Conservation (phyloP, 306 rosid species). For the Vigna angularis region DNA sequence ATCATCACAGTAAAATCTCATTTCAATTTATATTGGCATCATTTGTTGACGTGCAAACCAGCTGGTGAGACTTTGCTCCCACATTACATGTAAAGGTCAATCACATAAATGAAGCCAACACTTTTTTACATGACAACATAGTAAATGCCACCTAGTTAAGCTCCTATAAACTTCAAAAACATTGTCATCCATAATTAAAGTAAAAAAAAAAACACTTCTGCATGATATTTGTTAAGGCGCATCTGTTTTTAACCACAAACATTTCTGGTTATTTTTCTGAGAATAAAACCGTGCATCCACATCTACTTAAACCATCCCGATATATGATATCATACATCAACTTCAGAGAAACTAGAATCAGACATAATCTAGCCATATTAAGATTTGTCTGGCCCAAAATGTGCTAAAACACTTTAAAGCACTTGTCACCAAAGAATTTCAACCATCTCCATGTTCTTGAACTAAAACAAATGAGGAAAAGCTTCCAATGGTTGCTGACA, state of each 20-base stretch:
- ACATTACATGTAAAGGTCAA: conserved; percentile 6
- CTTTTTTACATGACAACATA: background rate
- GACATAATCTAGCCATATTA: background rate
- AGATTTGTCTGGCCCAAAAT: background rate
- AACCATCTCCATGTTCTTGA: background rate
- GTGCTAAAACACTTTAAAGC: background rate
- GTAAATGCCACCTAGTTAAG: background rate
- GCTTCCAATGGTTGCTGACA: background rate
- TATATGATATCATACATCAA: background rate
- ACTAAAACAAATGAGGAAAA: conserved; percentile 9
- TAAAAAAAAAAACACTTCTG: background rate
- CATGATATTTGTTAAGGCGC: no score
- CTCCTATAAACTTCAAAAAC: background rate
- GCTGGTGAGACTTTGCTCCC: background rate
- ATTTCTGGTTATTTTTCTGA: no score
- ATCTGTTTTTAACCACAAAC: no score
- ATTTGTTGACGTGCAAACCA: background rate
- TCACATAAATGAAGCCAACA: background rate
- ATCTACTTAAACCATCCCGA: background rate
- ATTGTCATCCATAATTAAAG: background rate
- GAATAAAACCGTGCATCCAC: no score
- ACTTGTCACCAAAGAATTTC: conserved; percentile 11
- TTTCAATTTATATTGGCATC: background rate
- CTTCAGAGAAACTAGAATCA: conserved; percentile 4
- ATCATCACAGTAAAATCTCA: conserved; percentile 23